Evolutionary conservation across 2,329 filamentous ascomycete species (phyloP).

Genomic region (Zelopaecilomyces penicillatus): DNA sequence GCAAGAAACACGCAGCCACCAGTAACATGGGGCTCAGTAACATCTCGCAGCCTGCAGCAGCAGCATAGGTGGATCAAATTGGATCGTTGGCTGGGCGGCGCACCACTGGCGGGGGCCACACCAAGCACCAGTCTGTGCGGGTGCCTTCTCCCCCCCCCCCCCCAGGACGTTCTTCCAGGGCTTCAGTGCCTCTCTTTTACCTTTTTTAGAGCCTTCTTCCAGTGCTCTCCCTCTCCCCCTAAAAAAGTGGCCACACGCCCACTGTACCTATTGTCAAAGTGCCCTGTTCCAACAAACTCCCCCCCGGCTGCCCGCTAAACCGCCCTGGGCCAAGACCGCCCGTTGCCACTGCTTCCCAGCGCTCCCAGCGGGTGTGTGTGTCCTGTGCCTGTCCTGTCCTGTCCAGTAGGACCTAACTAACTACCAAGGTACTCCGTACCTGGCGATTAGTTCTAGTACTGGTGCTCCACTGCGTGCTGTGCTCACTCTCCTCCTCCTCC

Average conservation of each 20-base stretch:
- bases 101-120: no score
- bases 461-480: neutral
- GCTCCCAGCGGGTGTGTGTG: no score
- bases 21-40: no score
- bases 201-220: conserved; percentile 1
- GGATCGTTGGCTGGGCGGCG: no score
- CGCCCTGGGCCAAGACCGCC: conserved; percentile 9
- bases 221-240: conserved; percentile 1
- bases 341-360: conserved; percentile 9
- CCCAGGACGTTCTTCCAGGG: no score
- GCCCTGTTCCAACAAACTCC: neutral
- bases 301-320: conserved; percentile 7
- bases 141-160: no score
- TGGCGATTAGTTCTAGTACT: conserved; percentile 2
- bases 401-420: neutral
- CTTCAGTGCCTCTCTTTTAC: neutral
- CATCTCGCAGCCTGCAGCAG: no score
- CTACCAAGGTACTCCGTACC: conserved; percentile 4
- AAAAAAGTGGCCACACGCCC: conserved; percentile 4
- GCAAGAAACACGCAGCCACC: no score
- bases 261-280: neutral
- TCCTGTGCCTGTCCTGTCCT: neutral
- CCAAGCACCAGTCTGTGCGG: no score
- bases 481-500: conserved; percentile 1
- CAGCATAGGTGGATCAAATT: no score